Evolutionary conservation across 306 rosid genomes (phyloP).

Genomic region (Mucuna pruriens): DNA sequence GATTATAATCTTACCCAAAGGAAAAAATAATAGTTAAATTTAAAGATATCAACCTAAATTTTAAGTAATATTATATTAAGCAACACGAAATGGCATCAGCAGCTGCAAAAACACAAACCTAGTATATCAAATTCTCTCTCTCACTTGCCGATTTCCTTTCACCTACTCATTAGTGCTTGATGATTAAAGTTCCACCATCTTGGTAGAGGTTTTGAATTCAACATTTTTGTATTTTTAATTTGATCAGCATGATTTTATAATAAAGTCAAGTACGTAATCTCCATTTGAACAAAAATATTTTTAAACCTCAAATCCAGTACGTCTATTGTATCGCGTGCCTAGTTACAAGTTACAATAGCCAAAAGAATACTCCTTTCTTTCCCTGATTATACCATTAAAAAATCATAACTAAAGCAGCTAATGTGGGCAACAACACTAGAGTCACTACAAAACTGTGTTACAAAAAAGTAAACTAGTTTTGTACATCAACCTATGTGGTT

Average conservation of each 20-base stretch:
- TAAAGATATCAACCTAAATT: neutral
- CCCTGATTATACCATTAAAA: neutral
- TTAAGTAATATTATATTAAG: neutral
- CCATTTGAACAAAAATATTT: neutral
- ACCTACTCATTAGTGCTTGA: slow-evolving; percentile 44
- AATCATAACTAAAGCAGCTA: neutral
- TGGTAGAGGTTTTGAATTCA: slow-evolving; percentile 33
- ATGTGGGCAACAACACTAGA: neutral
- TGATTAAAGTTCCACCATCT: slow-evolving; percentile 39
- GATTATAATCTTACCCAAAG: neutral
- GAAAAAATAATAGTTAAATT: neutral
- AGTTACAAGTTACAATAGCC: neutral
- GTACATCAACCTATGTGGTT: slow-evolving; percentile 16
- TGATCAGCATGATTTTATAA: neutral
- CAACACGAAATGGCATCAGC: neutral
- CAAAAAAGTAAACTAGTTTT: neutral
- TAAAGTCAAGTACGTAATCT: slow-evolving; percentile 23
- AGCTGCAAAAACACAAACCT: neutral
- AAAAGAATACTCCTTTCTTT: neutral
- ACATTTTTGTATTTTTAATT: slow-evolving; percentile 21
- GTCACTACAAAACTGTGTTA: neutral
- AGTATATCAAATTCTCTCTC: neutral
- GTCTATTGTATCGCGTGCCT: slow-evolving; percentile 11
- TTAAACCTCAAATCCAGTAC: slow-evolving; percentile 7
- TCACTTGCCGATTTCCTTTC: neutral